Evolutionary conservation across 1,284 basidiomycete species (phyloP).

Genomic region (Apiotrichum gamsii): DNA sequence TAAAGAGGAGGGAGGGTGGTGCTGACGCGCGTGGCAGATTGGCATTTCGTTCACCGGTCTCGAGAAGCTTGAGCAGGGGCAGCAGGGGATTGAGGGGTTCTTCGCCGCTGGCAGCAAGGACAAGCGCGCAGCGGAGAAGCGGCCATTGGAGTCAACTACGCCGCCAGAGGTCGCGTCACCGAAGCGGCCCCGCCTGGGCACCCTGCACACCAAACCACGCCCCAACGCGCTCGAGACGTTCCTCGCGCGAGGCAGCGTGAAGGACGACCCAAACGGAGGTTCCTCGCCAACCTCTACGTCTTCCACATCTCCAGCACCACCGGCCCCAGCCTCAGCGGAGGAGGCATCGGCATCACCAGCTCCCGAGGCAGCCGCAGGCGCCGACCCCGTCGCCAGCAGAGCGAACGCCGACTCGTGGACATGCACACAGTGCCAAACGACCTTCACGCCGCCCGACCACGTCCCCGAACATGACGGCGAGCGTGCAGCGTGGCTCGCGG

Average conservation of each 20-base stretch:
- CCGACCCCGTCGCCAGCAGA: no score
- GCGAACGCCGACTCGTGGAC: no score
- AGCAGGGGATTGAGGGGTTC: conserved; percentile 81
- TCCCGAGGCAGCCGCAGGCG: no score
- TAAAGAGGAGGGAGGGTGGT: neutral
- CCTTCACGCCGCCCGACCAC: conserved; percentile 12
- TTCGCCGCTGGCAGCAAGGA: conserved; percentile 49
- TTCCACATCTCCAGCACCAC: no score
- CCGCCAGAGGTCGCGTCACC: conserved; percentile 4
- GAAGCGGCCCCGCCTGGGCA: conserved; percentile 29
- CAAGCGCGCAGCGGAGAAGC: neutral
- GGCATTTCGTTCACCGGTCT: conserved; percentile 76
- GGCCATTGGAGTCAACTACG: neutral
- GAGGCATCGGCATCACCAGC: no score
- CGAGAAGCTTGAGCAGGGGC: conserved; percentile 70
- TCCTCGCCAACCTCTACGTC: no score
- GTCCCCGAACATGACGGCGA: neutral
- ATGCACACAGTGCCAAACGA: conserved; percentile 21
- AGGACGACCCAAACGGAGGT: neutral
- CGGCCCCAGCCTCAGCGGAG: no score
- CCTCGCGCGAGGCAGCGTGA: conserved; percentile 7
- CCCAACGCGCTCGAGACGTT: conserved; percentile 29
- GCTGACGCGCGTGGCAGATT: conserved; percentile 48
- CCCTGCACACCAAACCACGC: conserved; percentile 21
- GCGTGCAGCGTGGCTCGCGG: conserved; percentile 28